Evolutionary conservation across 2,329 filamentous ascomycete species (phyloP), one percentile per base, ranked within the genome.

Genomic region (Ceratocystis albifundus): DNA sequence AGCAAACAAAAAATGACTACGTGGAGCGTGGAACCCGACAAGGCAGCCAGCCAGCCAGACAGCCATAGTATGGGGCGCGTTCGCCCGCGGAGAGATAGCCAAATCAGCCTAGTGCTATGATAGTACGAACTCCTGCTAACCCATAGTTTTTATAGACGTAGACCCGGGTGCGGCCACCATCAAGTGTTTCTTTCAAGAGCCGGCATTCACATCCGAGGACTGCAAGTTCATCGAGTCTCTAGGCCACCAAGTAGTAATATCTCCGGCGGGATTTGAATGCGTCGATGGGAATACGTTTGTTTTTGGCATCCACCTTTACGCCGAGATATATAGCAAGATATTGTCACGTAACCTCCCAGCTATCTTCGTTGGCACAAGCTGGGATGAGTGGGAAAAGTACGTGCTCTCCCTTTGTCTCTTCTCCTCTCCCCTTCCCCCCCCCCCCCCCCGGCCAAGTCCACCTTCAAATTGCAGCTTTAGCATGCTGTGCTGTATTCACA

Each of bases 261-360:
- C 80, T 1, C 86, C 87, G 0, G 71, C 66, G 0, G 85, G 79
- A 0, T 85, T 83, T 69, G 72, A 77, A 0, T 70, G 78, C 4
- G 76, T 88, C 8, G 76, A 79, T 17, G 61, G 71, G 0, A 70
- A 74, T 0, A 80, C 82, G 0, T 72, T 89, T 1, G 76, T 87
- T 1, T 89, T 82, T 69, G 85, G 83, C 0, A 78, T 88, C 0
- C 86, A 88, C 63, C 77, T 85, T 67, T 84, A 84, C 66, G 76
- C 75, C 25, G 76, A 74, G 46, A 78, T 81, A 50, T 88, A 84
- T 62, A 75, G 80, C 25, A 72, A 77, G 4, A 77, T 84, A 0
- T 74, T 89, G 1, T 70, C 75, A 1, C 71, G 73, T 0, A 69
- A 74, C 0, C 70, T 77, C 0, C 85, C 86, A 0, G 78, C 75